Percentiles rank a stretch among this genome's conserved stretches.
phyloP scores from a whole-genome alignment of 2,329 filamentous ascomycete species.

The Phaeophleospora eucalypticola region DNA sequence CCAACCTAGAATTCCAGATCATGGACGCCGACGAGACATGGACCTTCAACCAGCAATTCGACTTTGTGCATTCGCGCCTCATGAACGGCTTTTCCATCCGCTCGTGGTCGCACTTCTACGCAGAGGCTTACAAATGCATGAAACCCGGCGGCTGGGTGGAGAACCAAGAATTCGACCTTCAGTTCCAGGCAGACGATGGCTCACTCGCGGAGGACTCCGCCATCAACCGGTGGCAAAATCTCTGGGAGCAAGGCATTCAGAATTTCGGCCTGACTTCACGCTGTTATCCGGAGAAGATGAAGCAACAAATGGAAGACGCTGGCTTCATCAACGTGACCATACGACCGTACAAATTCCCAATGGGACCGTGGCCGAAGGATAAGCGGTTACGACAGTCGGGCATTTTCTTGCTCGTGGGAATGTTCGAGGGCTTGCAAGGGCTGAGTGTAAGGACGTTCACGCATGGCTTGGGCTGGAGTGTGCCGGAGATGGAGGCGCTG shows the following conservation, averaged over 20 bases:
- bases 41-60: slow-evolving; percentile 26
- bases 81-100: slow-evolving; percentile 30
- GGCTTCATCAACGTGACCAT: slow-evolving; percentile 33
- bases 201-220: slow-evolving; percentile 15
- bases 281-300: slow-evolving; percentile 29
- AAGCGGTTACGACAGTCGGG: slow-evolving; percentile 25
- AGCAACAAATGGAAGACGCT: slow-evolving; percentile 32
- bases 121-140: slow-evolving; percentile 23
- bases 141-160: slow-evolving; percentile 38
- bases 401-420: slow-evolving; percentile 22
- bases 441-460: slow-evolving; percentile 27
- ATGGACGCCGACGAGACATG: slow-evolving; percentile 21
- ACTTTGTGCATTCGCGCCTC: slow-evolving; percentile 29
- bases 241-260: slow-evolving; percentile 24
- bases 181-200: slow-evolving; percentile 26
- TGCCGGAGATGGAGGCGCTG: slow-evolving; percentile 28
- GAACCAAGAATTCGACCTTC: slow-evolving; percentile 35
- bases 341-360: slow-evolving; percentile 28
- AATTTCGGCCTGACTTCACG: slow-evolving; percentile 23
- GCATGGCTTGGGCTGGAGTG: slow-evolving; percentile 25
- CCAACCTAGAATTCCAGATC: slow-evolving; percentile 21
- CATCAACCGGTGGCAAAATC: slow-evolving; percentile 18
- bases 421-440: slow-evolving; percentile 26
- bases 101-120: slow-evolving; percentile 26
- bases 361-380: slow-evolving; percentile 28